phyloP scores from a whole-genome alignment of 1,139 yeast genomes.

The Geotrichum fermentans region DNA sequence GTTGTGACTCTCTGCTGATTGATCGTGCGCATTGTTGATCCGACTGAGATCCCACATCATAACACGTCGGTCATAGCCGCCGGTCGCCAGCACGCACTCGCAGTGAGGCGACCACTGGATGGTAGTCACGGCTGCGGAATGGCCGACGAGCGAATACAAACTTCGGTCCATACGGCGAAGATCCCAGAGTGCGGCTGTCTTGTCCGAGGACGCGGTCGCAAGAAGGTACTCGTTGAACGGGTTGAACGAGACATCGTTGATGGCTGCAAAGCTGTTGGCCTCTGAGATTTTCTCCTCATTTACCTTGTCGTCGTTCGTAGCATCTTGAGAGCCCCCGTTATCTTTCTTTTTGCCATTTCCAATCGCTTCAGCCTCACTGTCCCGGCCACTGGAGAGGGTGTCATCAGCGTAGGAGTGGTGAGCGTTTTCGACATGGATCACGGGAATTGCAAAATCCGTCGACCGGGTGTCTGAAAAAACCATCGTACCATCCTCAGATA shows the following conservation, averaged over 20 bases:
- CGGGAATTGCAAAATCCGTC: conserved; percentile 13
- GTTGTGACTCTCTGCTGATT: conserved; percentile 20
- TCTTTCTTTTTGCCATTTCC: neutral
- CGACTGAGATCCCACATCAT: conserved; percentile 61
- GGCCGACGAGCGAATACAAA: conserved; percentile 25
- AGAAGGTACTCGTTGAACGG: conserved; percentile 50
- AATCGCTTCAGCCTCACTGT: conserved; percentile 40
- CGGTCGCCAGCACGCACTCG: conserved; percentile 60
- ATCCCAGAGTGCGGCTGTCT: conserved; percentile 64
- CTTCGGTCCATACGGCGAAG: conserved; percentile 42
- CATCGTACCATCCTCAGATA: conserved; percentile 64
- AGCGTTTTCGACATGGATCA: conserved; percentile 17
- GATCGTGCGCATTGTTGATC: conserved; percentile 20
- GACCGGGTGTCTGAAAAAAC: conserved; percentile 65
- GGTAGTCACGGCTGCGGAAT: conserved; percentile 16
- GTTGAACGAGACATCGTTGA: conserved; percentile 65
- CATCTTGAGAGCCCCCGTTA: neutral
- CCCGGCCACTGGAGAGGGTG: conserved; percentile 36
- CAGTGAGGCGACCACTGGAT: conserved; percentile 66
- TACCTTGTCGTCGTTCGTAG: neutral
- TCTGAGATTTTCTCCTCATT: neutral
- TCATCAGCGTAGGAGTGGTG: conserved; percentile 40
- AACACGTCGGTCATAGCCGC: conserved; percentile 67
- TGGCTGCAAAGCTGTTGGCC: conserved; percentile 38
- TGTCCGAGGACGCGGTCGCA: conserved; percentile 70